These are phyloP conservation scores for Trypanosoma cruzi DNA, from an alignment of 208 protist genomes.

Conservation along the genomic window DNA sequence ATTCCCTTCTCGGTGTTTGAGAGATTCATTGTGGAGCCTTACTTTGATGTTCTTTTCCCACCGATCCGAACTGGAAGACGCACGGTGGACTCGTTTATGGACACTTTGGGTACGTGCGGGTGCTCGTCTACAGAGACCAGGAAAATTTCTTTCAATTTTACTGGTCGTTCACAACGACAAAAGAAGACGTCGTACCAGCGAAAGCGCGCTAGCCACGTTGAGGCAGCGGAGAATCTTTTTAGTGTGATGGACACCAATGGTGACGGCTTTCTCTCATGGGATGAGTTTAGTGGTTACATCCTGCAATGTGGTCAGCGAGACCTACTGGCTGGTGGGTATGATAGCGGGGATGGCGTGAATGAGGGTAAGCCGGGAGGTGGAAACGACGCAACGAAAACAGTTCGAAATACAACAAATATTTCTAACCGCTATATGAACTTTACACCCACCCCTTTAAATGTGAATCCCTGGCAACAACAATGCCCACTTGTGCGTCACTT, in stretches of 20 bases:
- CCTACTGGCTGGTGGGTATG: constrained; percentile 13
- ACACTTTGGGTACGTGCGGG: background rate
- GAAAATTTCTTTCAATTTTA: background rate
- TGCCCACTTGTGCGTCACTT: constrained; percentile 78
- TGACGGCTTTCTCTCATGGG: constrained; percentile 64
- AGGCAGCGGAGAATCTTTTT: constrained; percentile 57
- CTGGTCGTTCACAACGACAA: background rate
- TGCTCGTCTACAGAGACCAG: background rate
- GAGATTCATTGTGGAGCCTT: constrained; percentile 50
- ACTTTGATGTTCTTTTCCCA: constrained; percentile 53
- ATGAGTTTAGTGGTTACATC: constrained; percentile 60
- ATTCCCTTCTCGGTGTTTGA: constrained; percentile 59
- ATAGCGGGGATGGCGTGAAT: background rate
- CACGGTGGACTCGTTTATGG: background rate
- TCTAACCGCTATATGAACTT: constrained; percentile 30
- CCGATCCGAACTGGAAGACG: background rate
- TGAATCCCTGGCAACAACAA: constrained; percentile 56
- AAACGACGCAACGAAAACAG: too few relatives aligned
- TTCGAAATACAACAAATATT: background rate
- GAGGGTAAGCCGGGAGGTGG: too few relatives aligned
- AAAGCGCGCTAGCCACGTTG: constrained; percentile 29
- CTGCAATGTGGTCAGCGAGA: constrained; percentile 41
- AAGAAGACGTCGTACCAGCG: constrained; percentile 19
- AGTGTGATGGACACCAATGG: constrained; percentile 63
- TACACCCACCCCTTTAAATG: constrained; percentile 47